Evolutionary conservation across 768 basidiomycete species (phyloP).

Genomic region (Kwoniella botswanensis): DNA sequence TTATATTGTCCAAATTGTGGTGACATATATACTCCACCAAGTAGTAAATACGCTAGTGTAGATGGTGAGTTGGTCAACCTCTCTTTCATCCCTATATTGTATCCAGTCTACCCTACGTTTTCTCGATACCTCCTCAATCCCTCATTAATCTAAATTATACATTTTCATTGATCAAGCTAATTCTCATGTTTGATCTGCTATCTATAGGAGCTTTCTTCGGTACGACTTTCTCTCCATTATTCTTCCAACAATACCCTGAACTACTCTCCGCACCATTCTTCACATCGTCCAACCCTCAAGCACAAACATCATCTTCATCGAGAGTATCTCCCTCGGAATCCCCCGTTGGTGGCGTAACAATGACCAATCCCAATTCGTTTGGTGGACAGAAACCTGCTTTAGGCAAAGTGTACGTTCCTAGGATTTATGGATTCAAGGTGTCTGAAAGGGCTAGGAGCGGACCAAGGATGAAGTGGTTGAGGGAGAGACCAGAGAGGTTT

Average conservation of each 20-base stretch:
- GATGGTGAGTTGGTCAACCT: conserved; percentile 70
- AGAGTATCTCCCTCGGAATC: not conserved
- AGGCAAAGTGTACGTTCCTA: conserved; percentile 83
- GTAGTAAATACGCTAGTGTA: conserved; percentile 91
- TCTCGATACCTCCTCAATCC: not conserved
- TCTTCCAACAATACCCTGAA: conserved; percentile 97
- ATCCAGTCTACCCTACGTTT: not conserved
- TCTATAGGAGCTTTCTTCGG: conserved; percentile 93
- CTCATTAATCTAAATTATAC: too few species aligned
- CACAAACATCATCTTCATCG: conserved; percentile 18
- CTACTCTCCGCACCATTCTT: conserved; percentile 92
- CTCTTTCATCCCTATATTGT: too few species aligned
- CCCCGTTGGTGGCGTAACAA: conserved; percentile 60
- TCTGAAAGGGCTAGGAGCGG: conserved; percentile 93
- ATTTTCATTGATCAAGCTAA: too few species aligned
- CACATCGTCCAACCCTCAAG: conserved; percentile 45
- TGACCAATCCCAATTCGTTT: conserved; percentile 80
- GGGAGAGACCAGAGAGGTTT: conserved; percentile 78
- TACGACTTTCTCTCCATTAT: conserved; percentile 96
- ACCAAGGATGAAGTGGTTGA: conserved; percentile 95
- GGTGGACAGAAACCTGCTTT: conserved; percentile 77
- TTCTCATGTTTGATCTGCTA: too few species aligned
- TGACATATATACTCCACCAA: conserved; percentile 93
- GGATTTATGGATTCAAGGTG: conserved; percentile 97
- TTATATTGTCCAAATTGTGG: conserved; percentile 98